Percentiles rank a stretch among this genome's conserved stretches.
Conservation (phyloP, 495 filamentous ascomycete genomes). For the Friedmanniomyces endolithicus region DNA sequence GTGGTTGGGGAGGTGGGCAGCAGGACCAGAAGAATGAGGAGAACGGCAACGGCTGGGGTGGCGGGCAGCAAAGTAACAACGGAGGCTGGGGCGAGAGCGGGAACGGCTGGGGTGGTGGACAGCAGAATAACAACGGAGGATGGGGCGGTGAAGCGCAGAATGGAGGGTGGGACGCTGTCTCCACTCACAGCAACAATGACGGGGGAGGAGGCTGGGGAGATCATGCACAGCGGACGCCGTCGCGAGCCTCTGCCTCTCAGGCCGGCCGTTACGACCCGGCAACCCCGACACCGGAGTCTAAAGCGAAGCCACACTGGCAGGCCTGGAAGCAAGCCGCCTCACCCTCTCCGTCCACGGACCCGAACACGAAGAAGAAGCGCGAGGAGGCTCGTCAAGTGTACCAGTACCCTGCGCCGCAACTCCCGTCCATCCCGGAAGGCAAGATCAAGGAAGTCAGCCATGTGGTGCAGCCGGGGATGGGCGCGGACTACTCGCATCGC, state of each 20-base stretch:
- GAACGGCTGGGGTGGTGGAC: background rate
- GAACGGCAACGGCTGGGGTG: background rate
- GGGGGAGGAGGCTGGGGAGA: background rate
- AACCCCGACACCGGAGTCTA: background rate
- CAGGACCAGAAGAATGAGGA: background rate
- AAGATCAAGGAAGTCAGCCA: conserved; percentile 19
- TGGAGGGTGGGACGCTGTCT: background rate
- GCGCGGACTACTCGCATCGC: conserved; percentile 29
- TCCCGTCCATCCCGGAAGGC: conserved; percentile 12
- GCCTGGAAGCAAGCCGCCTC: conserved; percentile 2
- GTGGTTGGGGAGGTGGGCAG: background rate
- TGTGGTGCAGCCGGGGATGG: conserved; percentile 30
- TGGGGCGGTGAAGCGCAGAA: too few species aligned
- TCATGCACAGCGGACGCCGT: background rate
- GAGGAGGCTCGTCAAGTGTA: conserved; percentile 6
- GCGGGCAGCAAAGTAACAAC: background rate
- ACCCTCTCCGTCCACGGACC: background rate
- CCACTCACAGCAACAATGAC: background rate
- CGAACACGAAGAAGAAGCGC: background rate
- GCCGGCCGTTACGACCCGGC: background rate
- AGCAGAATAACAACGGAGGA: background rate
- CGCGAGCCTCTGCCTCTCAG: background rate
- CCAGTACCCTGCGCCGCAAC: conserved; percentile 13
- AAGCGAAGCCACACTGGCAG: conserved; percentile 13
- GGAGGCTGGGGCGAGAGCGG: background rate